Conservation (phyloP, 441 rosid genomes). For the Breynia disticha region DNA sequence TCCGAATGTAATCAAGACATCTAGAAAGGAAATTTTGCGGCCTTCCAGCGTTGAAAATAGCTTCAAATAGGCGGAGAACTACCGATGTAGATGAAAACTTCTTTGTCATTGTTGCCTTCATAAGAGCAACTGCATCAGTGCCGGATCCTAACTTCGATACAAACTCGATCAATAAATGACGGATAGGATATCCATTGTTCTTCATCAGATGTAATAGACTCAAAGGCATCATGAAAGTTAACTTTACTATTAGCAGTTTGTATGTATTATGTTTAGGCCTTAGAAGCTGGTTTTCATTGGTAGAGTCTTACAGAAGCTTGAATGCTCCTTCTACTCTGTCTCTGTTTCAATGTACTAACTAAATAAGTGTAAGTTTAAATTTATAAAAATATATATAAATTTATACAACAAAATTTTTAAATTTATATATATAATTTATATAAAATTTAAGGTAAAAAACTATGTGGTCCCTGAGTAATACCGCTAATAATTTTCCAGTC, state of each 20-base stretch:
- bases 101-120: conserved; percentile 54
- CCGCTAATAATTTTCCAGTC: no score
- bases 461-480: no score
- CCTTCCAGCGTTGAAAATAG: conserved; percentile 54
- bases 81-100: conserved; percentile 61
- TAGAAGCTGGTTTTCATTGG: conserved; percentile 21
- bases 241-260: conserved; percentile 45
- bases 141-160: conserved; percentile 61
- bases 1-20: conserved; percentile 59
- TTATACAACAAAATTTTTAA: no score
- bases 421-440: no score
- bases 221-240: conserved; percentile 69
- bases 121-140: conserved; percentile 50
- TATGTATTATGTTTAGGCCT: conserved; percentile 55
- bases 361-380: no score
- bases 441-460: no score
- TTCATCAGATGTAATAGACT: conserved; percentile 58
- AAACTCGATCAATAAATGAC: conserved; percentile 51
- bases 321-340: conserved; percentile 52
- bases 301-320: conserved; percentile 40
- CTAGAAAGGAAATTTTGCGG: conserved; percentile 51
- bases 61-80: conserved; percentile 54
- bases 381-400: no score
- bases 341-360: no score
- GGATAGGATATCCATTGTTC: conserved; percentile 63